Conservation (phyloP, 2,329 filamentous ascomycete species). For the Aureobasidium lini region DNA sequence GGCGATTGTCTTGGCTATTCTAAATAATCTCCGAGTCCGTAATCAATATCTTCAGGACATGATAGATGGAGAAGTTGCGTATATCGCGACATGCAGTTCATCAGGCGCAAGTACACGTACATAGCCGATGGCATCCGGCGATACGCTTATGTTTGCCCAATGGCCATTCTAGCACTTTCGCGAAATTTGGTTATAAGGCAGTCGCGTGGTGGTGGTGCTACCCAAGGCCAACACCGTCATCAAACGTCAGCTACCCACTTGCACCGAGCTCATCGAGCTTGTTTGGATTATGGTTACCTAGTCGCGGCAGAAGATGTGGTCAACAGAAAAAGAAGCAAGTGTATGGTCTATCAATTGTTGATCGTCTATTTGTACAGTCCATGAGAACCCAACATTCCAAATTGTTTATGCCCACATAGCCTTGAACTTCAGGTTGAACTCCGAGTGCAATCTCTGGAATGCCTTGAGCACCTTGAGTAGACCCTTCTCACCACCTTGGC, state of each 20-base stretch:
- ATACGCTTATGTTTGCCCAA: background rate
- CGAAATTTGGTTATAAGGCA: background rate
- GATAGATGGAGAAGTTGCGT: background rate
- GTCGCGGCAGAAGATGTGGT: background rate
- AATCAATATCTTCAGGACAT: background rate
- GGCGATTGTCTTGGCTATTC: background rate
- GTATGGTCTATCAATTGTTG: background rate
- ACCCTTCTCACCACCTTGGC: constrained; percentile 36
- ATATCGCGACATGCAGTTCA: background rate
- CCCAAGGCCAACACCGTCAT: constrained; percentile 1
- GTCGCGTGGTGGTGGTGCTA: background rate
- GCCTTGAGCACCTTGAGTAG: constrained; percentile 52
- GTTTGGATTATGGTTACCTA: background rate
- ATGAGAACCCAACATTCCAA: background rate
- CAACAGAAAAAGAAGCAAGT: background rate
- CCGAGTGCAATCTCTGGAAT: constrained; percentile 49
- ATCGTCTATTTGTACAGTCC: background rate
- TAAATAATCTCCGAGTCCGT: background rate
- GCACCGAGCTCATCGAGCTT: background rate
- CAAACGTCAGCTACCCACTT: constrained; percentile 5
- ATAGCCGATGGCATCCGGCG: background rate
- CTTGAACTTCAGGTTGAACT: constrained; percentile 58
- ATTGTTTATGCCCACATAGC: constrained; percentile 49
- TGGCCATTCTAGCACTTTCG: background rate
- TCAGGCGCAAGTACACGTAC: background rate